Evolutionary conservation across 2,329 filamentous ascomycete genomes (phyloP).

Genomic region (Exophiala viscosa): DNA sequence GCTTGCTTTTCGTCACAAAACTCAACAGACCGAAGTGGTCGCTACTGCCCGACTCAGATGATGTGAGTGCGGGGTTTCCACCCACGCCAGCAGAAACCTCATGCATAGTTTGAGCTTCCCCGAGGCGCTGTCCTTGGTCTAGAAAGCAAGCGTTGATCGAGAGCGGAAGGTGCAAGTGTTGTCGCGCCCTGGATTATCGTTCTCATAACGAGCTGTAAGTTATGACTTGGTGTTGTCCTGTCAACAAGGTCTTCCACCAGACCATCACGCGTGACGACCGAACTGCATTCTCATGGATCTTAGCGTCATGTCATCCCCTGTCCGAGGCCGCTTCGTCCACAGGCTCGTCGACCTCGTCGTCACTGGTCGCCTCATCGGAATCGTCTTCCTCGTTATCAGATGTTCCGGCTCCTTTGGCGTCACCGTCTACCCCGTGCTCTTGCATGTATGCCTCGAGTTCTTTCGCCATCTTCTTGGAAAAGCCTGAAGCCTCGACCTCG

Average conservation of each 20-base stretch:
- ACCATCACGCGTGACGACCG: no score
- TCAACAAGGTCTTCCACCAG: neutral
- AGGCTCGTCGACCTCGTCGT: constrained; percentile 29
- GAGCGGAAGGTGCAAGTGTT: neutral
- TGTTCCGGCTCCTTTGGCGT: constrained; percentile 40
- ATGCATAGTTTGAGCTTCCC: neutral
- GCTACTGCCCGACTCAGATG: no score
- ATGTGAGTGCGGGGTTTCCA: no score
- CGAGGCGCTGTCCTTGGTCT: neutral
- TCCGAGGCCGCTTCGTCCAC: constrained; percentile 1
- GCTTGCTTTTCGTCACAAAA: no score
- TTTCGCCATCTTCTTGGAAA: constrained; percentile 94
- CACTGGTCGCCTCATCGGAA: constrained; percentile 40
- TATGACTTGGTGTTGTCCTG: neutral
- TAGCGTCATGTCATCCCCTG: neutral
- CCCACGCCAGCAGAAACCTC: neutral
- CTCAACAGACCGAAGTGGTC: no score
- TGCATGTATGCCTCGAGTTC: constrained; percentile 90
- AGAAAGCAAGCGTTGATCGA: neutral
- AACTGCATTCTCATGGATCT: no score
- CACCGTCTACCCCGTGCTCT: constrained; percentile 58
- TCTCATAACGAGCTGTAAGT: neutral
- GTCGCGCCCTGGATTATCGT: neutral
- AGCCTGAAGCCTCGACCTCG: constrained; percentile 85
- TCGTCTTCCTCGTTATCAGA: constrained; percentile 39